Evolutionary conservation across 768 basidiomycete genomes (phyloP).

Genomic region (Podaxis sp.): DNA sequence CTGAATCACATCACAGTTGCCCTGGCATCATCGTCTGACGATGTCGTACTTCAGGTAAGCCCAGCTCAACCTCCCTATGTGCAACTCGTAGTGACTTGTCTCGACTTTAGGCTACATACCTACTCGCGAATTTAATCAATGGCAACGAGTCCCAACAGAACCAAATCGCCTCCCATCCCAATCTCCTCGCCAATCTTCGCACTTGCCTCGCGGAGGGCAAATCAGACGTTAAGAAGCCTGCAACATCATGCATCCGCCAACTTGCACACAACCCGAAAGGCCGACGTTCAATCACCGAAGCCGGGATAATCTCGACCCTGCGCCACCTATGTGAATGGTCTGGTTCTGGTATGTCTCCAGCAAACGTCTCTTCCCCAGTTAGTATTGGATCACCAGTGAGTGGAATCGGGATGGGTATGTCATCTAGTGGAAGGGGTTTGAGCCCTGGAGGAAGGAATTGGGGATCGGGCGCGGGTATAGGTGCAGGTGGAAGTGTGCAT

Average conservation of each 20-base stretch:
- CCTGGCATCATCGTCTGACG: conserved; percentile 50
- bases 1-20: conserved; percentile 45
- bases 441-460: conserved; percentile 25
- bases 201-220: conserved; percentile 57
- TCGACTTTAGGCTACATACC: conserved; percentile 44
- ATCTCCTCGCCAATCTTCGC: conserved; percentile 54
- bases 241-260: conserved; percentile 56
- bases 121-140: conserved; percentile 71
- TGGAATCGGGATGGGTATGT: conserved; percentile 13
- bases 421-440: conserved; percentile 19
- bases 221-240: conserved; percentile 56
- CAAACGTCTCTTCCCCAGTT: not conserved
- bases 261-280: conserved; percentile 43
- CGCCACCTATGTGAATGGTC: conserved; percentile 40
- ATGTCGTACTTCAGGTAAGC: conserved; percentile 51
- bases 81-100: not conserved
- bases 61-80: not conserved
- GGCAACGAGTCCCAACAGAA: conserved; percentile 48
- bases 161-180: conserved; percentile 47
- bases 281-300: conserved; percentile 33
- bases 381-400: conserved; percentile 13
- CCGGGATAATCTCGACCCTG: conserved; percentile 40
- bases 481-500: conserved; percentile 1
- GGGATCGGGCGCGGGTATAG: conserved; percentile 8
- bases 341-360: conserved; percentile 20